phyloP scores from a whole-genome alignment of 106 monocot species.

The Dactylorhiza incarnata region DNA sequence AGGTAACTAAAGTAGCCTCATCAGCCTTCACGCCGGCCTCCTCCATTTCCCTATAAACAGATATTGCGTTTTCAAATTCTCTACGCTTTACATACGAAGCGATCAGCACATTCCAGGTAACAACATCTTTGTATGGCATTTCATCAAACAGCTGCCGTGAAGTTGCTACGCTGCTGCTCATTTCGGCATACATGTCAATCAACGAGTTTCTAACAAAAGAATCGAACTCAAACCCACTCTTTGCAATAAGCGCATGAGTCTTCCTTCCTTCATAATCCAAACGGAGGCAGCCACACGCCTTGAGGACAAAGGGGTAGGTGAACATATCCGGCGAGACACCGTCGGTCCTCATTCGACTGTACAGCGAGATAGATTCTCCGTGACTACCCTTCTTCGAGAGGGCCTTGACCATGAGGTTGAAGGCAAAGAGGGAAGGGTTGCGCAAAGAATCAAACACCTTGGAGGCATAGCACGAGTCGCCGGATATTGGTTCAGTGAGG shows the following conservation, averaged over 20 bases:
- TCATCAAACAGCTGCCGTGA: constrained; percentile 27
- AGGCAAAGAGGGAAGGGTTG: constrained; percentile 26
- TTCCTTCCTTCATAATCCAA: constrained; percentile 15
- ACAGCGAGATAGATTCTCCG: constrained; percentile 10
- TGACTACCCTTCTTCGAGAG: constrained; percentile 14
- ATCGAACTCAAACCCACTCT: constrained; percentile 34
- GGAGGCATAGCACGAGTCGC: constrained; percentile 22
- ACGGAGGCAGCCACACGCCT: constrained; percentile 20
- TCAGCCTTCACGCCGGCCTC: constrained; percentile 21
- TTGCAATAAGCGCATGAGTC: constrained; percentile 25
- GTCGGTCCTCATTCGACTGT: constrained; percentile 20
- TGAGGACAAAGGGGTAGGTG: constrained; percentile 40
- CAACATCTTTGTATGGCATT: constrained; percentile 18
- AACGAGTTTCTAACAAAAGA: constrained; percentile 30
- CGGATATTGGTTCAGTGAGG: constrained; percentile 18
- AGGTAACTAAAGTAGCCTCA: constrained; percentile 43
- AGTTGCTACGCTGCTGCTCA: constrained; percentile 3
- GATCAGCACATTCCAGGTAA: constrained; percentile 44
- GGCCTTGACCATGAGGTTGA: constrained; percentile 44
- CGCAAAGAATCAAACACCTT: constrained; percentile 17
- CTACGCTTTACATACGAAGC: constrained; percentile 24
- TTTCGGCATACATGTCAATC: constrained; percentile 36
- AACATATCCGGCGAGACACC: constrained; percentile 33
- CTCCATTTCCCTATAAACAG: constrained; percentile 25
- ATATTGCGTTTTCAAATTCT: constrained; percentile 26